Evolutionary conservation across 352 stramenopile species (phyloP), one percentile per base, ranked within the genome.

Genomic region (Saprolegnia diclina): DNA sequence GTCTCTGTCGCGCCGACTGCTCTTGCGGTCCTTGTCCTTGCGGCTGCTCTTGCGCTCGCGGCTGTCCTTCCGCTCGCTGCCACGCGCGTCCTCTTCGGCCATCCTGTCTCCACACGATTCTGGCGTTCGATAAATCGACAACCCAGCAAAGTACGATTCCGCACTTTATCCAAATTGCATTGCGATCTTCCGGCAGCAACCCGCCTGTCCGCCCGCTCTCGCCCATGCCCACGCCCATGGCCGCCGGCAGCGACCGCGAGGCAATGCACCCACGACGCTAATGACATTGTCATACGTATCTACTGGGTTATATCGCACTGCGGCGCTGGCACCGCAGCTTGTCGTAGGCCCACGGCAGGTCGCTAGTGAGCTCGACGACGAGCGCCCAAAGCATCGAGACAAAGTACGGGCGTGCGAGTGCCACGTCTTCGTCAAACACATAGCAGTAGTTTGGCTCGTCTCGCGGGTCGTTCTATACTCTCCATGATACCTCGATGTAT

Each of bases 351-450:
- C 85, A 93, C 71, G 79, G 84, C 48, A 91, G 89, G 22, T 93
- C 85, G 5, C 82, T 79, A 26, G 85, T 91, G 64, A 88, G 77
- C 63, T 90, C 80, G 46, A 80, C 84, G 14, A 91, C 78, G 42
- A 88, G 73, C 57, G 81, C 84, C 85, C 85, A 91, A 59, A 94
- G 80, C 73, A 88, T 87, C 56, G 80, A 82, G 56, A 89, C 71
- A 71, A 94, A 94, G 71, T 91, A 94, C 1, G 22, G 5, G 52
- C 88, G 79, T 66, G 90, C 83, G 0, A 82, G 79, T 19, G 87
- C 76, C 19, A 68, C 73, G 57, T 91, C 79, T 64, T 92, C 85
- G 54, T 91, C 85, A 70, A 91, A 94, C 29, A 78, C 73, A 72
- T 91, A 94, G 73, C 78, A 89, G n/a, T 79, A 75, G n/a, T 88